Percentiles rank a stretch among this genome's conserved stretches.
phyloP scores from a whole-genome alignment of 2,329 filamentous ascomycete genomes.

The Fusarium camptoceras region DNA sequence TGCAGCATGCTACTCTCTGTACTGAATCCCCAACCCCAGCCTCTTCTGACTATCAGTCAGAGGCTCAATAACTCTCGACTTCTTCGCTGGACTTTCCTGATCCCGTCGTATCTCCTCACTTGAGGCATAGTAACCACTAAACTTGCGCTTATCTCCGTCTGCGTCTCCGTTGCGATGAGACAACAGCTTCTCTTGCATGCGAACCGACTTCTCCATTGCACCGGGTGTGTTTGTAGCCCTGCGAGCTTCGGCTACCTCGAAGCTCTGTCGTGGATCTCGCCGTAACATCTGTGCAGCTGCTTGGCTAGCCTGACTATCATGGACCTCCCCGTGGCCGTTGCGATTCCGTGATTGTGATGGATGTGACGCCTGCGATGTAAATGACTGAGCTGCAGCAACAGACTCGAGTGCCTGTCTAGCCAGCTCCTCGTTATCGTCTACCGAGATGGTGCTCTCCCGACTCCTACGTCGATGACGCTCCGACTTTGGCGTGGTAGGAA shows the following conservation, averaged over 20 bases:
- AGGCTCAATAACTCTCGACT: slow-evolving; percentile 58
- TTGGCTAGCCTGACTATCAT: slow-evolving; percentile 81
- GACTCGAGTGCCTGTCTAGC: slow-evolving; percentile 66
- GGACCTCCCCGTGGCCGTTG: slow-evolving; percentile 62
- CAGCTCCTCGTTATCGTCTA: slow-evolving; percentile 69
- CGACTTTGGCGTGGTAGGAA: slow-evolving; percentile 59
- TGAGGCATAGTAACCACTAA: slow-evolving; percentile 50
- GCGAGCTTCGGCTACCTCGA: slow-evolving; percentile 62
- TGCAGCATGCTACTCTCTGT: slow-evolving; percentile 48
- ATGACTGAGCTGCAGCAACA: slow-evolving; percentile 60
- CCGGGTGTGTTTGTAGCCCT: slow-evolving; percentile 59
- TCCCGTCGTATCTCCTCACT: slow-evolving; percentile 51
- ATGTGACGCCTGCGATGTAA: slow-evolving; percentile 43
- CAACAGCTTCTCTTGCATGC: slow-evolving; percentile 65
- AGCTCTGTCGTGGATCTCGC: slow-evolving; percentile 65
- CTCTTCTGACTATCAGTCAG: slow-evolving; percentile 53
- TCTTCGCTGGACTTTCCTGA: slow-evolving; percentile 64
- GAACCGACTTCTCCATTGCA: slow-evolving; percentile 58
- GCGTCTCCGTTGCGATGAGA: slow-evolving; percentile 57
- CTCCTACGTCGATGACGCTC: slow-evolving; percentile 70
- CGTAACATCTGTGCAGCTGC: slow-evolving; percentile 81
- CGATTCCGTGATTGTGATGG: slow-evolving; percentile 44
- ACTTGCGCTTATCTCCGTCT: slow-evolving; percentile 65
- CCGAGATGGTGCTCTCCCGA: slow-evolving; percentile 87
- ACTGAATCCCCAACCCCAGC: slow-evolving; percentile 67